phyloP scores from a whole-genome alignment of 257 asterid species.

The Thymus mandschuricus region DNA sequence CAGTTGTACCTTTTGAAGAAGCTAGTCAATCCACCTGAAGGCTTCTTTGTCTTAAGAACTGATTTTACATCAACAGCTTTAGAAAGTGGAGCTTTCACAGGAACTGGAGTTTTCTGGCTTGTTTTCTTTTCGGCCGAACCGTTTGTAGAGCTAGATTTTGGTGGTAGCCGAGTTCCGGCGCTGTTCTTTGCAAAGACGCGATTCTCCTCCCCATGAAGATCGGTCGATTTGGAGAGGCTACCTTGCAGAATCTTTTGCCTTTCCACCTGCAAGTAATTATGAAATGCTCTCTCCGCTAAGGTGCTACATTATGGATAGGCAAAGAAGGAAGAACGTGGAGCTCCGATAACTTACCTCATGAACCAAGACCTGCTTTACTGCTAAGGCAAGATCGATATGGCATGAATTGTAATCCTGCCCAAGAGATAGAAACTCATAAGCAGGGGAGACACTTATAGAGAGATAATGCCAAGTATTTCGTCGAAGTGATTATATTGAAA shows the following conservation, averaged over 20 bases:
- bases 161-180: slow-evolving; percentile 41
- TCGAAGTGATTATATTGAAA: slow-evolving; percentile 4
- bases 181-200: slow-evolving; percentile 39
- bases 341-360: slow-evolving; percentile 70
- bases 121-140: slow-evolving; percentile 43
- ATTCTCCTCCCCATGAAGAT: slow-evolving; percentile 43
- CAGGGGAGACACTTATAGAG: slow-evolving; percentile 24
- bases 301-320: background rate
- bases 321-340: background rate
- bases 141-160: slow-evolving; percentile 39
- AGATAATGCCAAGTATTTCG: slow-evolving; percentile 21
- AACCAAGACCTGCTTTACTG: slow-evolving; percentile 82
- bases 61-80: slow-evolving; percentile 43
- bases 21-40: slow-evolving; percentile 44
- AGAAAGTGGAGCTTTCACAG: slow-evolving; percentile 40
- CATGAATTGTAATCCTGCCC: slow-evolving; percentile 67
- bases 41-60: slow-evolving; percentile 55
- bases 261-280: slow-evolving; percentile 64
- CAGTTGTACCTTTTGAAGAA: slow-evolving; percentile 63
- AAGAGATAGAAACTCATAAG: slow-evolving; percentile 31
- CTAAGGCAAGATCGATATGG: slow-evolving; percentile 68
- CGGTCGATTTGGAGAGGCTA: slow-evolving; percentile 48
- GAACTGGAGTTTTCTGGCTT: slow-evolving; percentile 32
- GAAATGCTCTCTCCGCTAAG: background rate
- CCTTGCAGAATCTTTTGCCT: slow-evolving; percentile 76